Conservation (phyloP, 2,329 filamentous ascomycete species). For the Colletotrichum eleusines region DNA sequence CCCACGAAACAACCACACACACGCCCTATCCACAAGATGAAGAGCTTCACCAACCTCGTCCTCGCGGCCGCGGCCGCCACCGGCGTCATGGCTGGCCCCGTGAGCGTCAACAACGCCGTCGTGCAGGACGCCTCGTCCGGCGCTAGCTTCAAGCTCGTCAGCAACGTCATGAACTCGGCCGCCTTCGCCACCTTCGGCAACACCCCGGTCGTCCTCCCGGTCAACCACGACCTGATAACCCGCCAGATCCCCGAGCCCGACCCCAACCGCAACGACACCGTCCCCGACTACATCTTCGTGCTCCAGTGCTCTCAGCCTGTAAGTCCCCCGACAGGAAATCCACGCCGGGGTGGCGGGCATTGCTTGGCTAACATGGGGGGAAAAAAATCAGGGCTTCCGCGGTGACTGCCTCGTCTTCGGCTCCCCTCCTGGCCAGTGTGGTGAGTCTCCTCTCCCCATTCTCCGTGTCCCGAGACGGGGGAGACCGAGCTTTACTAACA, state of each 20-base stretch:
- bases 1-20: no score
- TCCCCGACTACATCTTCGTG: conserved; percentile 24
- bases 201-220: not conserved
- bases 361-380: not conserved
- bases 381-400: conserved; percentile 28
- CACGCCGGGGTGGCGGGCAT: no score
- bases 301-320: conserved; percentile 27
- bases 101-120: not conserved
- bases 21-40: conserved; percentile 21
- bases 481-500: not conserved
- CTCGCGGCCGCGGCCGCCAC: conserved; percentile 25
- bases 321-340: not conserved
- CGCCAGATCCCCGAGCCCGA: conserved; percentile 20
- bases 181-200: conserved; percentile 17
- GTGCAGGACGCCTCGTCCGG: not conserved
- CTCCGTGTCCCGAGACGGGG: not conserved
- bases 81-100: conserved; percentile 26
- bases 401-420: conserved; percentile 33
- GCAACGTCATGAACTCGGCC: conserved; percentile 20
- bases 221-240: not conserved
- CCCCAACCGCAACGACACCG: conserved; percentile 30
- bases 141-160: not conserved
- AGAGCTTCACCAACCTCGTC: conserved; percentile 32
- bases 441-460: not conserved
- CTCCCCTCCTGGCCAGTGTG: conserved; percentile 20